Percentiles rank a stretch among this genome's conserved stretches.
phyloP scores from a whole-genome alignment of 495 filamentous ascomycete species.

The Penicillium desertorum region DNA sequence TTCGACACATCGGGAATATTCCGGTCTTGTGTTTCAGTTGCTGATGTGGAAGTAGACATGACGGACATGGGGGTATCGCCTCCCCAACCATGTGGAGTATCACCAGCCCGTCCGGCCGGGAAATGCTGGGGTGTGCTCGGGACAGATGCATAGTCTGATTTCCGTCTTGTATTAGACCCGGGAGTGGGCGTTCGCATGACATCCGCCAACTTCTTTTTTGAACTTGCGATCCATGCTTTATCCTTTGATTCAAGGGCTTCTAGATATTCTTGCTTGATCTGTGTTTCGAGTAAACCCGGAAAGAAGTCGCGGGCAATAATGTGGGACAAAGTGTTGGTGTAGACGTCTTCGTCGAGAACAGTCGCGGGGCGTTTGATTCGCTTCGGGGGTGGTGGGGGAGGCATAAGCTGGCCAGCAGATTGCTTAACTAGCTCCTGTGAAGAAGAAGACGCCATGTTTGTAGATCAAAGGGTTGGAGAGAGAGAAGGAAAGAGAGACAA shows the following conservation, averaged over 20 bases:
- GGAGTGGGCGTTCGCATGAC: constrained; percentile 75
- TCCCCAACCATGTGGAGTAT: constrained; percentile 48
- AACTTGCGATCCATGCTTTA: constrained; percentile 79
- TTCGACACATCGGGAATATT: constrained; percentile 68
- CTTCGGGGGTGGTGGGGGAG: constrained; percentile 83
- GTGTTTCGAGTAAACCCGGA: constrained; percentile 80
- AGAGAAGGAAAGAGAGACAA: background rate
- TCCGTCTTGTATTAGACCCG: constrained; percentile 39
- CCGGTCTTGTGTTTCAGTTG: constrained; percentile 28
- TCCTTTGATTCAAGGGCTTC: constrained; percentile 85
- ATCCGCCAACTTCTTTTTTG: constrained; percentile 67
- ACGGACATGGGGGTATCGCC: constrained; percentile 69
- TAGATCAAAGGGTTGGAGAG: background rate
- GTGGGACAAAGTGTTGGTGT: constrained; percentile 84
- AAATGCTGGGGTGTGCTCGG: constrained; percentile 28
- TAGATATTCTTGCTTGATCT: constrained; percentile 87
- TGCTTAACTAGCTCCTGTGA: constrained; percentile 43
- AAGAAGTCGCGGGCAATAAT: constrained; percentile 98
- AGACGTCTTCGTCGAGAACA: constrained; percentile 91
- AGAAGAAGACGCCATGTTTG: constrained; percentile 20
- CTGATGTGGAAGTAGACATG: constrained; percentile 42
- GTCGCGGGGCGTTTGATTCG: constrained; percentile 89
- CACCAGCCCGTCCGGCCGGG: constrained; percentile 51
- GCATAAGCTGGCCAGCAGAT: constrained; percentile 76
- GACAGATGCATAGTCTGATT: constrained; percentile 32